Evolutionary conservation across 163 green algal species (phyloP), one percentile per base, ranked within the genome.

Genomic region (Chlorella variabilis): DNA sequence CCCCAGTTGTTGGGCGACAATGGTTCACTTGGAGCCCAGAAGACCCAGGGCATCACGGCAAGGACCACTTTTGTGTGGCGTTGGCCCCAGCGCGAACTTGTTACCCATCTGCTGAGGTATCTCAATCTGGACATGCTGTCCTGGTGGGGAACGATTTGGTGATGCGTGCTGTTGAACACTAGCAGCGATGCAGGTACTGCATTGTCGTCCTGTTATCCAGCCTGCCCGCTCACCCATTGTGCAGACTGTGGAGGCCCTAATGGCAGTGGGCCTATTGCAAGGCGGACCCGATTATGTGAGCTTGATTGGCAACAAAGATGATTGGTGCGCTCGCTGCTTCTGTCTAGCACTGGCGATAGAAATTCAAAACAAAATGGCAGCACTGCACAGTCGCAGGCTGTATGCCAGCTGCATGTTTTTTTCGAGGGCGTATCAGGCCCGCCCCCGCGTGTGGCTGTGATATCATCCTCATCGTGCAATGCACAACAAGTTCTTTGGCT

Each of bases 1-100:
- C 87, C 13, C 83, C 88, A 3, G 83, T 98, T n/a, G 94, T 98
- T 45, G 96, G 96, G 33, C 91, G 85, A 61, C 96, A 98, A 87
- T 98, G 96, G 95, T 81, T 90, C 25, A 94, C 86, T 6, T 98
- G 95, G 83, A 80, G 56, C 56, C 56, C 73, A 20, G 56, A 80
- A 2, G 48, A 66, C 23, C 4, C 29, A 29, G 68, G 42, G 18
- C 27, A 29, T 25, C 29, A 54, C 6, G 34, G 29, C 4, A 38
- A 15, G 1, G 49, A 70, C 8, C 56, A 80, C 38, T 80, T 80
- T 34, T 4, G 29, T 17, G 31, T 25, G 3, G 29, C 56, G 3
- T n/a, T 80, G 15, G 73, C 73, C 4, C 73, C 73, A 33, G 73
- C 73, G 8, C 54, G 59, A 5, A 80, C 56, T 23, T 54, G 45